Conservation (phyloP, 2,329 filamentous ascomycete species). For the Penicillium sp. region DNA sequence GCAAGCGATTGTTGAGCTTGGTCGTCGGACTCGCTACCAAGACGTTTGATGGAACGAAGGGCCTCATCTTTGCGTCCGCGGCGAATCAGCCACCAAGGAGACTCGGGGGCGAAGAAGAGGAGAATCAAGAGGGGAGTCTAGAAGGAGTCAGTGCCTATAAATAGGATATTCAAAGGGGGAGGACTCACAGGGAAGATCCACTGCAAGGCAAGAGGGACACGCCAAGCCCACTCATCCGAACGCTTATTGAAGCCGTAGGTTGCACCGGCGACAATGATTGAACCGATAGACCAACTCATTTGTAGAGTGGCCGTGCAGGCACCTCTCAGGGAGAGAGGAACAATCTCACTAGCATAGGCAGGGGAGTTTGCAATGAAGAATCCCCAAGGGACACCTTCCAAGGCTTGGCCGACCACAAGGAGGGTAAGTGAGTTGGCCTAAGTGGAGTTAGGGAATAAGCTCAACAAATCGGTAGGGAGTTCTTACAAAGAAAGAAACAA, state of each 20-base stretch:
- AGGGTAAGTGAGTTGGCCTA: slow-evolving; percentile 44
- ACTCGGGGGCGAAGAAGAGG: slow-evolving; percentile 29
- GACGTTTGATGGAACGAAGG: slow-evolving; percentile 25
- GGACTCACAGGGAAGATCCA: slow-evolving; percentile 32
- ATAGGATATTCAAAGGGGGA: not conserved
- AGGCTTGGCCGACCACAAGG: slow-evolving; percentile 33
- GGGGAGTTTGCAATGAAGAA: slow-evolving; percentile 33
- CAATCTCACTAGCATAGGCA: slow-evolving; percentile 31
- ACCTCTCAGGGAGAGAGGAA: slow-evolving; percentile 26
- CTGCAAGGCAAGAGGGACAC: slow-evolving; percentile 28
- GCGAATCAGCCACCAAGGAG: slow-evolving; percentile 31
- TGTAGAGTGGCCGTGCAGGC: slow-evolving; percentile 28
- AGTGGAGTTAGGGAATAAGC: not conserved
- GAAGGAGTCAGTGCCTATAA: not conserved
- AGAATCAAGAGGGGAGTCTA: slow-evolving; percentile 30
- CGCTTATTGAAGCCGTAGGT: slow-evolving; percentile 23
- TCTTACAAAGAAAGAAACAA: slow-evolving; percentile 57
- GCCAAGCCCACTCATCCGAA: slow-evolving; percentile 26
- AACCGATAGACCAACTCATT: slow-evolving; percentile 33
- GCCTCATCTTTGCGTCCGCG: slow-evolving; percentile 26
- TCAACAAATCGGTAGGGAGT: not conserved
- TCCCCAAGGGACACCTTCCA: slow-evolving; percentile 33
- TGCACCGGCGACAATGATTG: slow-evolving; percentile 28
- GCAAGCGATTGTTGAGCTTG: slow-evolving; percentile 23
- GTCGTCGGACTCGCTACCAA: slow-evolving; percentile 18